Evolutionary conservation across 2,329 filamentous ascomycete species (phyloP).

Genomic region (Alternaria infectoria): DNA sequence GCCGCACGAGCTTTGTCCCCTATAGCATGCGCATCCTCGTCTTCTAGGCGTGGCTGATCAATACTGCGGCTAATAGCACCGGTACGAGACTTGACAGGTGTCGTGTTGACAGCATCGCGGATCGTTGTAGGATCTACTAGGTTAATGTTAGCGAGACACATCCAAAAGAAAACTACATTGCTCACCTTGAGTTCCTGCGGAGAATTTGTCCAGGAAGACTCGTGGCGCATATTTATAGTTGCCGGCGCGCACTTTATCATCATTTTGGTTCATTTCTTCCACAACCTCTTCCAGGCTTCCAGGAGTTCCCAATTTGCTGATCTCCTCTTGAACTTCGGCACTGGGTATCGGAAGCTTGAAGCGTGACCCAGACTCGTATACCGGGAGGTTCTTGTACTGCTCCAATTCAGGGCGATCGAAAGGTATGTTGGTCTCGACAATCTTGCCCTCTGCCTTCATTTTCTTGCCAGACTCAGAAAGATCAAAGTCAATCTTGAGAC

Average conservation of each 20-base stretch:
- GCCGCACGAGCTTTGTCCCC: neutral
- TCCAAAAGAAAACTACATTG: neutral
- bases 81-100: constrained; percentile 12
- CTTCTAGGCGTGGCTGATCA: neutral
- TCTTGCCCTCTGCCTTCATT: constrained; percentile 11
- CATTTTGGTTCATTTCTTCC: constrained; percentile 13
- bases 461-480: constrained; percentile 18
- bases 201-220: constrained; percentile 26
- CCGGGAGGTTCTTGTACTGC: constrained; percentile 12
- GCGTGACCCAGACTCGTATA: constrained; percentile 37
- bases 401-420: constrained; percentile 18
- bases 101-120: constrained; percentile 14
- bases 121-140: neutral
- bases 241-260: neutral
- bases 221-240: constrained; percentile 25
- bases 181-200: constrained; percentile 6
- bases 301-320: constrained; percentile 8
- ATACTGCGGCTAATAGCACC: neutral
- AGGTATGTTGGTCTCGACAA: constrained; percentile 23
- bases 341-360: constrained; percentile 31
- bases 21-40: neutral
- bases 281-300: constrained; percentile 9
- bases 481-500: constrained; percentile 35
- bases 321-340: neutral
- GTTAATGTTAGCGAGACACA: neutral